Evolutionary conservation across 2,329 filamentous ascomycete species (phyloP), one percentile per base, ranked within the genome.

Genomic region (Fusarium sp.): DNA sequence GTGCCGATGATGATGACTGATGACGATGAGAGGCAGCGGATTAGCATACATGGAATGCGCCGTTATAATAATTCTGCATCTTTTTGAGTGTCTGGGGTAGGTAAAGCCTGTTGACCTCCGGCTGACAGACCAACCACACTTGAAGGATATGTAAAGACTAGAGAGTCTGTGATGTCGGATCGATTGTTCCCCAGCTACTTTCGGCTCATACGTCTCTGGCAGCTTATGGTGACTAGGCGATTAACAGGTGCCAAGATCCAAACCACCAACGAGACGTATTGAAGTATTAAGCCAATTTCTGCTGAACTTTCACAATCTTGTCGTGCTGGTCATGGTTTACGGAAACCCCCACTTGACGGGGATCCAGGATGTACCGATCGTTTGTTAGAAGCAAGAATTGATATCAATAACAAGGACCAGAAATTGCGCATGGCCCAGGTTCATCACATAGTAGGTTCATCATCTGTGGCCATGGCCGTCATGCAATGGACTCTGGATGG

Each of bases 1-100:
- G 49, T 53, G 57, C 63, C 64, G 60, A 35, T 29, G 48, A 69
- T 69, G 67, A 64, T 54, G 53, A 63, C 53, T 29, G 49, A 69
- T 70, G 66, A 67, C 66, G 66, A 63, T 21, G 47, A 50, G 56
- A 28, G 49, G 42, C 31, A 50, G 59, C 35, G 29, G 44, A 39
- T 56, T 33, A 41, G 18, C n/a, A 41, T 21, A 43, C 54, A n/a
- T n/a, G n/a, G n/a, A 50, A 42, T 39, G 38, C 50, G 43, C 29
- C 43, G 31, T 29, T 56, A 23, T 33, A 20, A 20, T 38, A 20
- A 50, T 52, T 52, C 33, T 54, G 35, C 46, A 38, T 53, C 59
- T 42, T 29, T 24, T 49, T 37, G 20, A 44, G 31, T n/a, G 26
- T 35, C 20, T 55, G 15, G 52, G 29, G 33, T 21, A 21, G 8